Conservation (phyloP, 306 rosid species). For the Inga leiocalycina region DNA sequence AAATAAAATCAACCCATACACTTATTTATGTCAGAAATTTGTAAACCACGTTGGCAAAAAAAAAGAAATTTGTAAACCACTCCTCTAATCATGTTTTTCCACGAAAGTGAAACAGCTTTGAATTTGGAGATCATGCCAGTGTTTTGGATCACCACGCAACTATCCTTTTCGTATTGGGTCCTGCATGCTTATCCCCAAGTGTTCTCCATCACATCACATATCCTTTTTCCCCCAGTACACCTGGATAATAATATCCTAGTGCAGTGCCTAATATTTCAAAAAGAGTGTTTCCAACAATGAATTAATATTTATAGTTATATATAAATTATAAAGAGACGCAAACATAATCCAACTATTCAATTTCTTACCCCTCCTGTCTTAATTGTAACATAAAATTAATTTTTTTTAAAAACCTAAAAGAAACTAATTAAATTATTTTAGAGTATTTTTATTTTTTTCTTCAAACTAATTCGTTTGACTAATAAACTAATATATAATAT, state of each 20-base stretch:
- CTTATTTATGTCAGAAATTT: neutral
- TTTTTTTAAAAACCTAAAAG: too few species aligned
- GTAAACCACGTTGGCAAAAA: too few species aligned
- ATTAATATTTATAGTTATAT: too few species aligned
- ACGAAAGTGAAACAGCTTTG: neutral
- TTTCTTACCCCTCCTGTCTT: too few species aligned
- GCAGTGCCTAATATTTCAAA: neutral
- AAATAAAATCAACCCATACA: neutral
- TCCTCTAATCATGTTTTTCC: neutral
- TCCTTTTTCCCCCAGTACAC: neutral
- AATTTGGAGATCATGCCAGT: neutral
- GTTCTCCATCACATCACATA: neutral
- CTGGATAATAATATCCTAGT: neutral
- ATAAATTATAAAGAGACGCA: too few species aligned
- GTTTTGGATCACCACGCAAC: neutral
- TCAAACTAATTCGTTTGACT: too few species aligned
- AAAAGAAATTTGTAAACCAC: neutral
- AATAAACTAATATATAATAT: too few species aligned
- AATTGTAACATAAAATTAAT: too few species aligned
- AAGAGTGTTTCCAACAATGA: neutral
- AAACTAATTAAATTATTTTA: too few species aligned
- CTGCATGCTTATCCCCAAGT: neutral
- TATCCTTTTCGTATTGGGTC: neutral
- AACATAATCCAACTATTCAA: too few species aligned
- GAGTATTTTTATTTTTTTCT: too few species aligned